Base-by-base conservation (phyloP, 805 yeast species). In the Metschnikowia dekortorum region DNA sequence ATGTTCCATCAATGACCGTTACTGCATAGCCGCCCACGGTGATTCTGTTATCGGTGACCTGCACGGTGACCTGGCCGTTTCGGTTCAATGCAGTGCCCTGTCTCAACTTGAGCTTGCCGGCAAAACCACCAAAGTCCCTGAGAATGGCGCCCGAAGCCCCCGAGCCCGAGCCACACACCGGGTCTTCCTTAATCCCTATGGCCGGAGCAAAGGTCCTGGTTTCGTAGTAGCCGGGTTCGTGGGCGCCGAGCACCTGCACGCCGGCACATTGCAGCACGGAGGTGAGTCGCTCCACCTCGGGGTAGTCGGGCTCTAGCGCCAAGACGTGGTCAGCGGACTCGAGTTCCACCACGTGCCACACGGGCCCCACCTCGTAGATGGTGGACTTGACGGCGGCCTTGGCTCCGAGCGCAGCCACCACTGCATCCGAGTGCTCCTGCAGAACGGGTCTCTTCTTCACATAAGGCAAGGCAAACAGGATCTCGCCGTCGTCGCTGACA, bases 161-260 rank as follows among this genome's bases (percentile, higher is more conserved):
- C 22, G 68, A 61, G 13, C 83, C 83, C 52, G 76, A 69, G 2
- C 83, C 83, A 60, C 83, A 79, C 8, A 76, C 83, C 1, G 82
- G 82, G 58, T 79, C 83, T 52, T 79, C 83, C n/a, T 53, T 44
- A 1, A 70, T 63, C 13, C 69, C 71, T 2, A 50, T 55, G 4
- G 31, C 45, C 1, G 76, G 74, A 2, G 73, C 72, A 58, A 78
- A 74, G 10, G 78, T 76, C 54, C 83, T 67, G 49, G 75, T 69
- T 40, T 64, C 67, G 31, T 58, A 57, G n/a, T 53, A 46, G 5
- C 59, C 59, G 13, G 57, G 56, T 4, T 46, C 55, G 9, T 40
- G 36, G 39, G 59, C 61, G 4, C 80, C 81, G 54, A 73, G 73
- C 8, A 73, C 53, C 46, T 70, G 68, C 38, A 73, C 46, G 2